These are phyloP conservation scores for Pistacia vera DNA, from an alignment of 345 rosid genomes.

Conservation along the genomic window DNA sequence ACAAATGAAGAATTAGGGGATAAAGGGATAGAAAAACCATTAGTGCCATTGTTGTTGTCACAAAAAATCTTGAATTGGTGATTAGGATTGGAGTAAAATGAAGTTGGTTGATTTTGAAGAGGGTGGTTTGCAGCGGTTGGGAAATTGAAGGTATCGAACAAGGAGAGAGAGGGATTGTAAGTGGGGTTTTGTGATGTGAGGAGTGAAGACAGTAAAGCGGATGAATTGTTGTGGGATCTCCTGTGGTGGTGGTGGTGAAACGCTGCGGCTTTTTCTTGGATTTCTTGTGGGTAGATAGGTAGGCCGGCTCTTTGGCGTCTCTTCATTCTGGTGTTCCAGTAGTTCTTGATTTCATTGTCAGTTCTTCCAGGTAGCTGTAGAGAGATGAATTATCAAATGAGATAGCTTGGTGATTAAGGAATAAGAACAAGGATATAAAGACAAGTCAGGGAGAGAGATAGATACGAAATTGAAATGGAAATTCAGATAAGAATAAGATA, in stretches of 20 bases:
- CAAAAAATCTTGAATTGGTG: constrained; percentile 20
- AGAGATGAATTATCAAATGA: not conserved
- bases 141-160: constrained; percentile 25
- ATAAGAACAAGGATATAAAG: not conserved
- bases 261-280: constrained; percentile 33
- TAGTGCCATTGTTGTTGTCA: not conserved
- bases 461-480: not conserved
- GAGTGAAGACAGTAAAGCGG: constrained; percentile 40
- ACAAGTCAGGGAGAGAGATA: not conserved
- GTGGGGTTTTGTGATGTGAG: constrained; percentile 28
- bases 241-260: constrained; percentile 29
- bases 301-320: constrained; percentile 72
- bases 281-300: constrained; percentile 71
- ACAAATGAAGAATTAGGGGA: constrained; percentile 31
- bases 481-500: not conserved
- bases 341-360: constrained; percentile 89
- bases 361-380: constrained; percentile 83
- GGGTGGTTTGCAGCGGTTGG: constrained; percentile 18
- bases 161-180: constrained; percentile 27
- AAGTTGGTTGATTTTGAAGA: constrained; percentile 19
- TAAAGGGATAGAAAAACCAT: constrained; percentile 31
- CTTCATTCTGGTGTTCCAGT: constrained; percentile 86
- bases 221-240: constrained; percentile 26
- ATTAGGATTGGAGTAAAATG: constrained; percentile 21
- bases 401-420: not conserved